Conservation (phyloP, 257 asterid genomes). For the Nicotiana knightiana region DNA sequence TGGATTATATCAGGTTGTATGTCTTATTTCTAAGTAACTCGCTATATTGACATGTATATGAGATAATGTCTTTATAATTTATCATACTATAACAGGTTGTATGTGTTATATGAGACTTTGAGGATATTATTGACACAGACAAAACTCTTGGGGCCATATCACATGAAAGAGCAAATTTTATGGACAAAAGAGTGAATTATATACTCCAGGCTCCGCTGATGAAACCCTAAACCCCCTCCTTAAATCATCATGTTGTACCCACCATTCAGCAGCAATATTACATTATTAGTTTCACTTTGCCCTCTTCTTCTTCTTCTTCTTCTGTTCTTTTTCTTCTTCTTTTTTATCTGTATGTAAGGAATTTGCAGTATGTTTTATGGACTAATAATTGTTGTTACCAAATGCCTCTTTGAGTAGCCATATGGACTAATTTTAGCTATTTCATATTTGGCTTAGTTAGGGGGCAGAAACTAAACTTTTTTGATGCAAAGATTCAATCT, state of each 20-base stretch:
- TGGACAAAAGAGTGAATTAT: no score
- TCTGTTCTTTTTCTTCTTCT: not conserved
- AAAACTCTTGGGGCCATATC: no score
- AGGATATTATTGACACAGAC: no score
- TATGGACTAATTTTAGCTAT: not conserved
- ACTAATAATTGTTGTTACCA: not conserved
- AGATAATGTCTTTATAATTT: no score
- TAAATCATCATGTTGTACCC: not conserved
- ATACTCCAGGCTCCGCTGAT: not conserved
- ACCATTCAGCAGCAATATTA: not conserved
- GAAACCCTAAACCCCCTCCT: constrained; percentile 8
- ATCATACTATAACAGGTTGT: no score
- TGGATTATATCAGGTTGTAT: no score
- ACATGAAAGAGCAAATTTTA: no score
- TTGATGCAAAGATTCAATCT: not conserved
- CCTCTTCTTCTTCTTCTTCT: not conserved
- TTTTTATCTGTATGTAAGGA: not conserved
- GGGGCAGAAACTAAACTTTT: constrained; percentile 15
- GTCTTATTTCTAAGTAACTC: no score
- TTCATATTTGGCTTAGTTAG: constrained; percentile 25
- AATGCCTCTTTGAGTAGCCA: constrained; percentile 26
- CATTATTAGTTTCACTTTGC: not conserved
- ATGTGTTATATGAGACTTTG: no score
- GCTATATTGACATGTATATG: no score
- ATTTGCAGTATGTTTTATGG: not conserved